Conservation (phyloP, 2,329 filamentous ascomycete species). For the Nemania sp. region DNA sequence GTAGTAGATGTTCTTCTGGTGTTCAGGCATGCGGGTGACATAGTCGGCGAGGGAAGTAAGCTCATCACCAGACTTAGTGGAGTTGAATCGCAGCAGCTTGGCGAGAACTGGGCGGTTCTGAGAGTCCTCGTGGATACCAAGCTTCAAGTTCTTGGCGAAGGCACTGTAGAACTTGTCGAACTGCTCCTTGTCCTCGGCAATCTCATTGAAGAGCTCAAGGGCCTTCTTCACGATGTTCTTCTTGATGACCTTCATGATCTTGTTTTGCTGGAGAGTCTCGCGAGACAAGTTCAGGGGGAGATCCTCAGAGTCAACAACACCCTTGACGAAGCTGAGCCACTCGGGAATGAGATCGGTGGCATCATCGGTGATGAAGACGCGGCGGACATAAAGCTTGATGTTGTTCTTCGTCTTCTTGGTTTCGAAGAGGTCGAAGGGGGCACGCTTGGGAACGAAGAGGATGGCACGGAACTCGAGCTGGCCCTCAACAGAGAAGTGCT, state of each 20-base stretch:
- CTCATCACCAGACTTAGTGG: conserved; percentile 98
- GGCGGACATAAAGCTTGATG: conserved; percentile 99
- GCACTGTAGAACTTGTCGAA: conserved; percentile 99
- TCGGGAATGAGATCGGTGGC: conserved; percentile 98
- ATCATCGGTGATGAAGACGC: conserved; percentile 99
- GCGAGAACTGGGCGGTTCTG: conserved; percentile 93
- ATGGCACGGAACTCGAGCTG: conserved; percentile 99
- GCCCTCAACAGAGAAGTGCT: conserved; percentile 99
- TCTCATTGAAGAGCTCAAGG: conserved; percentile 98
- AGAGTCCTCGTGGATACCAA: conserved; percentile 99
- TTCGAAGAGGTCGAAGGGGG: conserved; percentile 99
- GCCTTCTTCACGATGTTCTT: conserved; percentile 99
- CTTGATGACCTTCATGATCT: conserved; percentile 99
- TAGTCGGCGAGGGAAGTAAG: conserved; percentile 94
- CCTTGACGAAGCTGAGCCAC: conserved; percentile 99
- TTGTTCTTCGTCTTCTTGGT: conserved; percentile 99
- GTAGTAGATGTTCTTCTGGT: conserved; percentile 99
- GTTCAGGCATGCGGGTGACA: conserved; percentile 98
- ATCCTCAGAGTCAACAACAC: conserved; percentile 99
- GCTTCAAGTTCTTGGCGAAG: conserved; percentile 99
- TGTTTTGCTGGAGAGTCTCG: conserved; percentile 99
- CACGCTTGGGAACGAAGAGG: conserved; percentile 99
- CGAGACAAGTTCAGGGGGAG: conserved; percentile 98
- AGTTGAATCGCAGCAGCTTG: conserved; percentile 99
- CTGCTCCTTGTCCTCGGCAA: conserved; percentile 98